Conservation (phyloP, 2,329 filamentous ascomycete genomes). For the Fusarium floridanum region DNA sequence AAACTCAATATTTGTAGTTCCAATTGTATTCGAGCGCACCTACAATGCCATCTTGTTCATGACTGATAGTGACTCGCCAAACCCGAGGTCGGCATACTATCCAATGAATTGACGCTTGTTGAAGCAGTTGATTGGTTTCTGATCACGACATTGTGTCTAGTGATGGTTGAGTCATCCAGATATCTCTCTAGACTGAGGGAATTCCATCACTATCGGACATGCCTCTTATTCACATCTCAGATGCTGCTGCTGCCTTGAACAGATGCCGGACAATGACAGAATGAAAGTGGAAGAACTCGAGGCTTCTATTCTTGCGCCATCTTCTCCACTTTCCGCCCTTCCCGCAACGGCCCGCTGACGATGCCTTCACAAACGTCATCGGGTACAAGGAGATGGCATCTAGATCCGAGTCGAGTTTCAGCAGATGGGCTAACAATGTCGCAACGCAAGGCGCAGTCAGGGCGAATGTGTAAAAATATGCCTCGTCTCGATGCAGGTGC, state of each 20-base stretch:
- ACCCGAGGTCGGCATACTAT: neutral
- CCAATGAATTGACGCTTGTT: neutral
- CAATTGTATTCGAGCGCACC: neutral
- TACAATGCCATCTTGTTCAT: neutral
- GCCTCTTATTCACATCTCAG: neutral
- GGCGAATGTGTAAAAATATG: neutral
- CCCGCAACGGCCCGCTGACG: conserved; percentile 31
- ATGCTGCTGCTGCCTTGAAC: neutral
- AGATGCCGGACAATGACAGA: neutral
- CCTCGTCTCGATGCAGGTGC: neutral
- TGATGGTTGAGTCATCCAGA: neutral
- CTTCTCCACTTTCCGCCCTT: conserved; percentile 7
- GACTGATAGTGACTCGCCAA: neutral
- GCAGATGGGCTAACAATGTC: neutral
- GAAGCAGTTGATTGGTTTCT: neutral
- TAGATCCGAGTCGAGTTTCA: neutral
- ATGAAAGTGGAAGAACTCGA: neutral
- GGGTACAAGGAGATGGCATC: neutral
- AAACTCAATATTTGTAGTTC: neutral
- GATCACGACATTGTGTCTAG: neutral
- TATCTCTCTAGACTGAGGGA: neutral
- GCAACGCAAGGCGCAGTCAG: neutral
- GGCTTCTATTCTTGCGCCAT: neutral
- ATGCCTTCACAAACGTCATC: conserved; percentile 6
- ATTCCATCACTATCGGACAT: neutral